A percentile compares a stretch with the other conserved stretches of the same genome.
Evolutionary conservation across 768 basidiomycete genomes (phyloP).

Genomic region (Asterophora parasitica): DNA sequence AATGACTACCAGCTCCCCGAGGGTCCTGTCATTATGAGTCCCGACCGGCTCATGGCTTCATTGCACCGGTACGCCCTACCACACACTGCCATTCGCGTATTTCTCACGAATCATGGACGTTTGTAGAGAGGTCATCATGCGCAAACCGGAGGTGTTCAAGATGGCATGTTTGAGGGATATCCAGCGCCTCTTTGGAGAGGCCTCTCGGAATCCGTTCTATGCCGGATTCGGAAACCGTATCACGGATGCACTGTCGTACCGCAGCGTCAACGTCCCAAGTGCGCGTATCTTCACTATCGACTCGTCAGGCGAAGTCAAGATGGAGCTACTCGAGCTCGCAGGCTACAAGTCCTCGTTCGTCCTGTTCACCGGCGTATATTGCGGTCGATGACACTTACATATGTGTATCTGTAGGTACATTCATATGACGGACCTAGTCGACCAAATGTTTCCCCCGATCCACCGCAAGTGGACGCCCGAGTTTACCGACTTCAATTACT

Average conservation of each 20-base stretch:
- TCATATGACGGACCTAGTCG: conserved; percentile 98
- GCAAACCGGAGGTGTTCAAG: conserved; percentile 99
- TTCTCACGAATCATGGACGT: neutral
- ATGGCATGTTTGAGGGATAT: conserved; percentile 98
- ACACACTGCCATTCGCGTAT: conserved; percentile 15
- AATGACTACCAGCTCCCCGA: conserved; percentile 95
- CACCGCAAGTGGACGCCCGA: conserved; percentile 84
- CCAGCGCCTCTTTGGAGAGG: conserved; percentile 79
- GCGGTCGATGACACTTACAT: neutral
- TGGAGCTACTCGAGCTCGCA: conserved; percentile 92
- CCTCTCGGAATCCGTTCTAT: conserved; percentile 77
- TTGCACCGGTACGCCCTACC: conserved; percentile 70
- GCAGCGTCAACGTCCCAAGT: conserved; percentile 91
- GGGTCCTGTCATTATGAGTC: conserved; percentile 98
- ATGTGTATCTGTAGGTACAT: conserved; percentile 63
- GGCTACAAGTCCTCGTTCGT: conserved; percentile 91
- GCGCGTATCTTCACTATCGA: conserved; percentile 97
- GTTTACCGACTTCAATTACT: conserved; percentile 96
- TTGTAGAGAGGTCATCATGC: conserved; percentile 92
- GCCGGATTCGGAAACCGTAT: conserved; percentile 98
- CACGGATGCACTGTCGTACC: conserved; percentile 96
- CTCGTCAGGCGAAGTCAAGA: conserved; percentile 90
- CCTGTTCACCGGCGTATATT: too few species aligned
- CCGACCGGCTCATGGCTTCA: conserved; percentile 90
- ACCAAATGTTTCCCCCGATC: conserved; percentile 98